phyloP scores from a whole-genome alignment of 805 yeast genomes.

The Saccharomycopsis fermentans region DNA sequence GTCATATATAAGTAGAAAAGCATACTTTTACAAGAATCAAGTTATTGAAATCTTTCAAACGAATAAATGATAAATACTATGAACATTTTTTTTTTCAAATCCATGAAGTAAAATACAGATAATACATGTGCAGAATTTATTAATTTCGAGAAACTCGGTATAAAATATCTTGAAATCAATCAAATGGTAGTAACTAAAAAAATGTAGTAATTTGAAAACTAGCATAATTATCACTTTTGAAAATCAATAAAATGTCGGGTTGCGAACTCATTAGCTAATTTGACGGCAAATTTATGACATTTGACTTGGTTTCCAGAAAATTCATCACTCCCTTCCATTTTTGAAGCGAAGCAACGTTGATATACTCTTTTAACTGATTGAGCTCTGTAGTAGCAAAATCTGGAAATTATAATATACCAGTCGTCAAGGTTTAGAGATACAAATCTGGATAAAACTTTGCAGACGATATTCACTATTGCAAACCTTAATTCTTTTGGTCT shows the following conservation, averaged over 20 bases:
- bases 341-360: background rate
- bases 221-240: background rate
- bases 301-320: background rate
- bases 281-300: background rate
- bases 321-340: background rate
- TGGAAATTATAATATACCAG: background rate
- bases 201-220: too few relatives aligned
- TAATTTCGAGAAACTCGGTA: too few relatives aligned
- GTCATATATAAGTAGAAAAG: too few relatives aligned
- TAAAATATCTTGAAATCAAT: too few relatives aligned
- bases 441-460: background rate
- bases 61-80: too few relatives aligned
- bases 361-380: background rate
- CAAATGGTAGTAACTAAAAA: too few relatives aligned
- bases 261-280: background rate
- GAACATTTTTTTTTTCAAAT: too few relatives aligned
- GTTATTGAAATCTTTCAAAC: too few relatives aligned
- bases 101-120: too few relatives aligned
- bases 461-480: background rate
- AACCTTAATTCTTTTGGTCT: background rate
- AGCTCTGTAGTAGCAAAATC: background rate
- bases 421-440: background rate
- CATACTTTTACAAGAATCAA: too few relatives aligned
- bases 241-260: background rate
- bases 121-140: too few relatives aligned